Conservation (phyloP, 1,284 basidiomycete genomes). For the Apiotrichum mycotoxinovorans region DNA sequence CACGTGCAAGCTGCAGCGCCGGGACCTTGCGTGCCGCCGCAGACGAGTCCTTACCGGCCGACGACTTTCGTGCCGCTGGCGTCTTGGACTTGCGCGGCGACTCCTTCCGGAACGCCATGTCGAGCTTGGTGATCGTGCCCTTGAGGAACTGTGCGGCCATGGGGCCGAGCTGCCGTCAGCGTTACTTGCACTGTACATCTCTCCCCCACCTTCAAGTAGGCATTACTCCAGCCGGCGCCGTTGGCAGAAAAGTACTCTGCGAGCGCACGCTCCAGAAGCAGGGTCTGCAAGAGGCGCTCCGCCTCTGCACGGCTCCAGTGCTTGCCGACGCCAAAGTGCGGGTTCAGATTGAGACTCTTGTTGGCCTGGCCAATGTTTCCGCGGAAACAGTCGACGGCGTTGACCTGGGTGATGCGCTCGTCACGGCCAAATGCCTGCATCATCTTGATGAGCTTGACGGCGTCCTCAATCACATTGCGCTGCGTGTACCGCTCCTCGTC, state of each 20-base stretch:
- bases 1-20: constrained; percentile 51
- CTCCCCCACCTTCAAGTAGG: constrained; percentile 45
- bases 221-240: constrained; percentile 42
- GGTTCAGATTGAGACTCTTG: constrained; percentile 35
- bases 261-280: constrained; percentile 43
- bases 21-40: constrained; percentile 50
- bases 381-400: constrained; percentile 44
- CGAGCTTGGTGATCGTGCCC: background rate
- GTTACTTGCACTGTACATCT: background rate
- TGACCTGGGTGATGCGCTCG: constrained; percentile 40
- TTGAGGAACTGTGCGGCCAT: background rate
- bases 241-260: constrained; percentile 37
- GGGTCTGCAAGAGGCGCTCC: constrained; percentile 43
- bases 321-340: constrained; percentile 37
- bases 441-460: constrained; percentile 36
- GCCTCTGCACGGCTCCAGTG: constrained; percentile 40
- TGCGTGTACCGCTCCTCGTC: constrained; percentile 29
- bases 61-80: background rate
- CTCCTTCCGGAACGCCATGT: background rate
- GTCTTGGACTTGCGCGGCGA: background rate
- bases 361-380: constrained; percentile 32
- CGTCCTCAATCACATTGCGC: constrained; percentile 42
- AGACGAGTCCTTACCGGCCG: background rate
- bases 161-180: background rate
- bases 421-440: constrained; percentile 26